phyloP scores from a whole-genome alignment of 352 stramenopile species.

The Pythium utonaiense region DNA sequence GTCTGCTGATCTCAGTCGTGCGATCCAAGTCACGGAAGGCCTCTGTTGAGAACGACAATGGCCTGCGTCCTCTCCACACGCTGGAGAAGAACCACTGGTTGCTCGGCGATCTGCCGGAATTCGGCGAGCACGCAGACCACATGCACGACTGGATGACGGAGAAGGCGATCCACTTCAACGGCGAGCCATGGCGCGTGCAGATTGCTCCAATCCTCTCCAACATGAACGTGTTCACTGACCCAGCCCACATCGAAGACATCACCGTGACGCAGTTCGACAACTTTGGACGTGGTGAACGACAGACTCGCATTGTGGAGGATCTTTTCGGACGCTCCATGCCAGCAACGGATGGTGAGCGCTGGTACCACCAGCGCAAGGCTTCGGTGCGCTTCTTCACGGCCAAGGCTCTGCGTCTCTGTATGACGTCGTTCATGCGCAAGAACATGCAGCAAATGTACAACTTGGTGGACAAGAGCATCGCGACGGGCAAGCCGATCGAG shows the following conservation, averaged over 20 bases:
- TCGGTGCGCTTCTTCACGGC: conserved; percentile 30
- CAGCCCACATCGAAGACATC: conserved; percentile 28
- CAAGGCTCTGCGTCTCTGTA: conserved; percentile 21
- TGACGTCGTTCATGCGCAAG: conserved; percentile 14
- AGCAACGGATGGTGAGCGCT: conserved; percentile 24
- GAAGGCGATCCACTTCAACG: conserved; percentile 9
- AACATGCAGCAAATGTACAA: conserved; percentile 13
- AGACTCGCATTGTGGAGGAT: conserved; percentile 17
- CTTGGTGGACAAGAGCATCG: conserved; percentile 5
- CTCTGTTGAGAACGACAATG: not conserved
- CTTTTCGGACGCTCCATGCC: conserved; percentile 26
- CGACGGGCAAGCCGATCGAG: conserved; percentile 1
- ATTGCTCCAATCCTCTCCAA: conserved; percentile 10
- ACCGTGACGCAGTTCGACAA: conserved; percentile 29
- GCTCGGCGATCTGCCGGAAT: conserved; percentile 40
- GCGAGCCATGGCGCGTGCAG: conserved; percentile 23
- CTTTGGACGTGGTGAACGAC: conserved; percentile 26
- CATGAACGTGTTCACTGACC: conserved; percentile 20
- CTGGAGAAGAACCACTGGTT: conserved; percentile 10
- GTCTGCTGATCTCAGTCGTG: not conserved
- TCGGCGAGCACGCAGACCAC: conserved; percentile 20
- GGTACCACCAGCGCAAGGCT: conserved; percentile 31
- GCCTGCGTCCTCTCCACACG: not conserved
- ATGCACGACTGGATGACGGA: conserved; percentile 47
- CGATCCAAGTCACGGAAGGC: not conserved